phyloP scores from a whole-genome alignment of 2,329 filamentous ascomycete species.

The Stagonosporopsis chrysanthemi region DNA sequence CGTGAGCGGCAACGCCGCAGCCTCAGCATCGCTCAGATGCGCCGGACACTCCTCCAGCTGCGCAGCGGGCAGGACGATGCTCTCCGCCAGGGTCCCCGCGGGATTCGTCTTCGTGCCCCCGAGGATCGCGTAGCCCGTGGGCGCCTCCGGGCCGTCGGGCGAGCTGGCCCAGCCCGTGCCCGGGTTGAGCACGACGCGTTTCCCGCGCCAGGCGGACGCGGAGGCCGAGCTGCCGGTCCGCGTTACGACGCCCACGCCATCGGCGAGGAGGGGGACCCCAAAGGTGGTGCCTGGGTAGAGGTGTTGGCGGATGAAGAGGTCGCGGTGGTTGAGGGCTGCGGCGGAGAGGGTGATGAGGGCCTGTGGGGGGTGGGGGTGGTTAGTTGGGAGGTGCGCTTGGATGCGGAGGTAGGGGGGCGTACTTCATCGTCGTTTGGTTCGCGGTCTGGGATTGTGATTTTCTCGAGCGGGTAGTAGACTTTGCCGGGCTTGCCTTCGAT shows the following conservation, averaged over 20 bases:
- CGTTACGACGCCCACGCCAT: conserved; percentile 80
- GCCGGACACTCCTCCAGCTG: conserved; percentile 80
- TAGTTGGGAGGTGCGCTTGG: not conserved
- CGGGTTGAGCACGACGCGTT: conserved; percentile 80
- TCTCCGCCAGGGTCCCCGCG: conserved; percentile 77
- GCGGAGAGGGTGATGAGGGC: conserved; percentile 79
- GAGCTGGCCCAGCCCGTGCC: conserved; percentile 77
- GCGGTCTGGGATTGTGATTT: conserved; percentile 39
- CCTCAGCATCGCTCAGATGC: conserved; percentile 76
- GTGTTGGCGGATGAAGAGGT: conserved; percentile 91
- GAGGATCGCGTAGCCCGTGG: conserved; percentile 66
- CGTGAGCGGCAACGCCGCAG: conserved; percentile 82
- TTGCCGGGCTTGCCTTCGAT: conserved; percentile 84
- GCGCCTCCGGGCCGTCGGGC: conserved; percentile 75
- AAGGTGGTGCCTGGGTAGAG: conserved; percentile 89
- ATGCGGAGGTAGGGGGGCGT: not conserved
- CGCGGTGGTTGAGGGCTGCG: conserved; percentile 90
- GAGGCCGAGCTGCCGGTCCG: conserved; percentile 61
- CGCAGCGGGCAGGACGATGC: conserved; percentile 69
- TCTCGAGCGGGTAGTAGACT: conserved; percentile 76
- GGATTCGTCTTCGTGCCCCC: conserved; percentile 72
- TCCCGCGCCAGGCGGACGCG: conserved; percentile 64
- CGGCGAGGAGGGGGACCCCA: conserved; percentile 77
- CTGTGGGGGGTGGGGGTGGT: conserved; percentile 64
- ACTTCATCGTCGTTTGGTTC: conserved; percentile 44